These are phyloP conservation scores for Paragyromitra xinjiangensis DNA, from an alignment of 495 filamentous ascomycete genomes.

Conservation along the genomic window DNA sequence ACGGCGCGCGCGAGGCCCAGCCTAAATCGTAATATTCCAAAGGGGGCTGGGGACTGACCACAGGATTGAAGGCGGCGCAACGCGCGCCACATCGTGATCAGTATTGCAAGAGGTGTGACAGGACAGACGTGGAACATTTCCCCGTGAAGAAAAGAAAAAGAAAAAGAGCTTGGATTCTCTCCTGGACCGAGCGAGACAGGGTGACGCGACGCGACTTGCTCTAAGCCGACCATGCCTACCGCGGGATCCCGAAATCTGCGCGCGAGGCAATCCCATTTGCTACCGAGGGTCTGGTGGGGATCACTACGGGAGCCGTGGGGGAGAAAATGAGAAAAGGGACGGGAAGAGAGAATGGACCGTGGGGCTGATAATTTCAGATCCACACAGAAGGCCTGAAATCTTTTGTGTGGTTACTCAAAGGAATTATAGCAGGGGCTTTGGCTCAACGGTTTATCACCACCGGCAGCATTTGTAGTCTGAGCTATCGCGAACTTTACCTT, in stretches of 20 bases:
- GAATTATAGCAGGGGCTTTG: slow-evolving; percentile 14
- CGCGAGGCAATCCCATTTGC: slow-evolving; percentile 42
- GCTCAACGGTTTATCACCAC: slow-evolving; percentile 36
- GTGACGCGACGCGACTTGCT: slow-evolving; percentile 31
- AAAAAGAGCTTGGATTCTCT: slow-evolving; percentile 47
- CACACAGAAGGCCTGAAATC: slow-evolving; percentile 14
- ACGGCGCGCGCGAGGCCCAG: slow-evolving; percentile 29
- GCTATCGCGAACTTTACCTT: slow-evolving; percentile 33
- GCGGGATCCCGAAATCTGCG: slow-evolving; percentile 46
- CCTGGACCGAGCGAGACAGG: slow-evolving; percentile 47
- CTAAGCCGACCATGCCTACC: slow-evolving; percentile 36
- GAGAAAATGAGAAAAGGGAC: slow-evolving; percentile 31
- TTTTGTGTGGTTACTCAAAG: slow-evolving; percentile 49
- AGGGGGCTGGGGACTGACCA: slow-evolving; percentile 20
- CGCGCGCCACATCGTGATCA: slow-evolving; percentile 50
- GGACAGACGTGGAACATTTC: slow-evolving; percentile 32
- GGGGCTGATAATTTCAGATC: slow-evolving; percentile 38
- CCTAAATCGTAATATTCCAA: slow-evolving; percentile 51
- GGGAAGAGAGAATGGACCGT: slow-evolving; percentile 28
- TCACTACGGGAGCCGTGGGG: slow-evolving; percentile 29
- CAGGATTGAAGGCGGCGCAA: slow-evolving; percentile 32
- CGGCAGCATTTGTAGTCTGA: slow-evolving; percentile 18
- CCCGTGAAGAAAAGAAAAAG: slow-evolving; percentile 24
- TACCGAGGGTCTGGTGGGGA: slow-evolving; percentile 37
- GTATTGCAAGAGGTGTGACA: slow-evolving; percentile 37